A percentile compares a stretch with the other conserved stretches of the same genome.
phyloP scores from a whole-genome alignment of 2,329 filamentous ascomycete genomes.

The Colletotrichum trifolii region DNA sequence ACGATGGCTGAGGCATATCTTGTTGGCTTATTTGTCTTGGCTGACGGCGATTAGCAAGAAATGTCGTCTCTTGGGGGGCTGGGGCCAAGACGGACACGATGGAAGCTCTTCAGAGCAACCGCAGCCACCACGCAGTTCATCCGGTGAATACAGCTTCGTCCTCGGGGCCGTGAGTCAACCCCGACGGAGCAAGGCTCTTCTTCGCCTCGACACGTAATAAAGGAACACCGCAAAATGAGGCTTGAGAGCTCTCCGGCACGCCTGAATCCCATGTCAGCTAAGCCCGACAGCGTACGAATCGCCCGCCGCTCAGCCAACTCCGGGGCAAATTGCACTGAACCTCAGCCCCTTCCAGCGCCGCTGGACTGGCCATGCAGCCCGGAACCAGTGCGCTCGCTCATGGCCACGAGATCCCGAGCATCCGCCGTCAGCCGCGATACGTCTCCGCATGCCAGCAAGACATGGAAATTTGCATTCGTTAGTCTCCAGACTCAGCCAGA shows the following conservation, averaged over 20 bases:
- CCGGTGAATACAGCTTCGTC: slow-evolving; percentile 6
- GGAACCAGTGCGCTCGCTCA: slow-evolving; percentile 9
- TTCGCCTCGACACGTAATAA: slow-evolving; percentile 1
- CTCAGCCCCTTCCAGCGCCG: slow-evolving; percentile 30
- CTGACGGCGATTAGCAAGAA: slow-evolving; percentile 4
- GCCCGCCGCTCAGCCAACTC: slow-evolving; percentile 31
- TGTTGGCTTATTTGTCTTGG: slow-evolving; percentile 19
- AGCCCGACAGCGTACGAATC: slow-evolving; percentile 26
- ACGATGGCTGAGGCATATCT: slow-evolving; percentile 8
- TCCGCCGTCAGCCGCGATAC: slow-evolving; percentile 19
- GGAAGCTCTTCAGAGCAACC: slow-evolving; percentile 20
- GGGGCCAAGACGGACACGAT: slow-evolving; percentile 1
- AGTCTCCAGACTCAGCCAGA: slow-evolving; percentile 4
- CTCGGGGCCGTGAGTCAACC: slow-evolving; percentile 6
- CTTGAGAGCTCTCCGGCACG: slow-evolving; percentile 9
- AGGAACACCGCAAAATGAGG: slow-evolving; percentile 1
- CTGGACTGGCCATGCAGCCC: background rate
- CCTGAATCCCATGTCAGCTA: slow-evolving; percentile 16
- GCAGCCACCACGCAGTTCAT: slow-evolving; percentile 13
- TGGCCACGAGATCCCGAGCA: slow-evolving; percentile 11
- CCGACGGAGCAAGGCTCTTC: slow-evolving; percentile 13
- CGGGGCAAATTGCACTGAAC: slow-evolving; percentile 33
- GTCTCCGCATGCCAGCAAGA: slow-evolving; percentile 10
- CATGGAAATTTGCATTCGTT: slow-evolving; percentile 10
- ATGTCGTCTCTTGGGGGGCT: slow-evolving; percentile 2